These are phyloP conservation scores for Silene vulgaris DNA, from an alignment of 179 eudicot genomes.

Conservation along the genomic window DNA sequence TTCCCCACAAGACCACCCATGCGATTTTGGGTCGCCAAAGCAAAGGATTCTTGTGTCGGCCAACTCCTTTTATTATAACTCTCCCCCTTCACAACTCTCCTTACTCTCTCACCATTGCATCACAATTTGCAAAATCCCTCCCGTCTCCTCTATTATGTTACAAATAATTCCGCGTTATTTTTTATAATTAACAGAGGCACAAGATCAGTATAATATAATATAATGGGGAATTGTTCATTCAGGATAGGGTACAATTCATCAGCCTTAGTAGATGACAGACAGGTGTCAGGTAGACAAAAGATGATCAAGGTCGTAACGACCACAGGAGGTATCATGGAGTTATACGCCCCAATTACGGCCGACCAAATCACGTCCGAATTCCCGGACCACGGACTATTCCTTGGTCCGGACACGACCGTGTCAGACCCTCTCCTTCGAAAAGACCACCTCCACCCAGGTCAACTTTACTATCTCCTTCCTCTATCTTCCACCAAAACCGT, in stretches of 20 bases:
- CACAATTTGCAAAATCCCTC: neutral
- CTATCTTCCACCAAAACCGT: constrained; percentile 14
- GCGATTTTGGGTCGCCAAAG: constrained; percentile 23
- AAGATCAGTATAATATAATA: neutral
- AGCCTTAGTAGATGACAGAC: neutral
- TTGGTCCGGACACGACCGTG: constrained; percentile 28
- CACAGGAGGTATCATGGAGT: constrained; percentile 64
- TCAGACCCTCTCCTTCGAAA: constrained; percentile 24
- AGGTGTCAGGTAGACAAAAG: neutral
- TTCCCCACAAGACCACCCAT: neutral
- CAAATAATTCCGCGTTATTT: neutral
- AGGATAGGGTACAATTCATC: constrained; percentile 11
- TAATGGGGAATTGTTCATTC: constrained; percentile 13
- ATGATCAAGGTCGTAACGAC: constrained; percentile 52
- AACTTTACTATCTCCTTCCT: constrained; percentile 46
- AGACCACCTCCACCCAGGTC: constrained; percentile 34
- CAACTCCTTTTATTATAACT: neutral
- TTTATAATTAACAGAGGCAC: neutral
- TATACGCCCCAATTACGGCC: constrained; percentile 53
- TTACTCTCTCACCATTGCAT: neutral
- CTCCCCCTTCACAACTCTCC: neutral
- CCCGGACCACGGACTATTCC: constrained; percentile 47
- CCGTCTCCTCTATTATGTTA: neutral
- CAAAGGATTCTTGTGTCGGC: constrained; percentile 42
- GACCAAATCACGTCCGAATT: constrained; percentile 57